Conservation (phyloP, 768 basidiomycete species). For the Hypsizygus marmoreus region DNA sequence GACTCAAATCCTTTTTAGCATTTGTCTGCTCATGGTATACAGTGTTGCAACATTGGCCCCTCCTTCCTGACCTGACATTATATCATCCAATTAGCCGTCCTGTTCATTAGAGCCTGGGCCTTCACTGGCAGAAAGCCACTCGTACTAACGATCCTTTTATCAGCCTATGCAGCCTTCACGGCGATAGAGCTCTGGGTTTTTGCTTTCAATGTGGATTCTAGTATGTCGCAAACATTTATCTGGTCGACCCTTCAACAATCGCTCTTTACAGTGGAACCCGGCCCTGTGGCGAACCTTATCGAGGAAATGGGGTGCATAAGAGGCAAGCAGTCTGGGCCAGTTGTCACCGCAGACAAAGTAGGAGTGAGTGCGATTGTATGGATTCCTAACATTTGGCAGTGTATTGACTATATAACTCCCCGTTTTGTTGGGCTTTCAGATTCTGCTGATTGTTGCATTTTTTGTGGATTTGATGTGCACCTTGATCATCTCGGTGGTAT, state of each 20-base stretch:
- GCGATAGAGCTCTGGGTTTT: constrained; percentile 25
- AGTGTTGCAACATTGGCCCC: neutral
- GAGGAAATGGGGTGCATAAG: constrained; percentile 13
- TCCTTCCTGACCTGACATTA: neutral
- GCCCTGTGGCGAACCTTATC: neutral
- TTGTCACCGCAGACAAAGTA: constrained; percentile 1
- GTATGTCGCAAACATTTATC: constrained; percentile 11
- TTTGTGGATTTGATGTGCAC: constrained; percentile 22
- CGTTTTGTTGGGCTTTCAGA: constrained; percentile 9
- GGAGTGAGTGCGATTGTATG: constrained; percentile 9
- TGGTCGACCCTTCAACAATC: neutral
- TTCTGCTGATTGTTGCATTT: constrained; percentile 17
- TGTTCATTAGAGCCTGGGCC: constrained; percentile 26
- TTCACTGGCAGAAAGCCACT: constrained; percentile 23
- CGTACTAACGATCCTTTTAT: constrained; percentile 12
- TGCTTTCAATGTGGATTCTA: constrained; percentile 13
- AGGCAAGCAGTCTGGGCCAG: neutral
- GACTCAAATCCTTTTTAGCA: constrained; percentile 11
- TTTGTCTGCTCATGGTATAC: constrained; percentile 21
- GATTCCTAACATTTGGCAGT: neutral
- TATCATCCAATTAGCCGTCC: constrained; percentile 18
- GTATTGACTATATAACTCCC: neutral
- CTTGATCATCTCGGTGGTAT: constrained; percentile 19
- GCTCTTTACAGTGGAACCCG: neutral
- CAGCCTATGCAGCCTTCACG: constrained; percentile 17